phyloP scores from a whole-genome alignment of 108 stramenopile genomes.

The Conticribra guillardii region DNA sequence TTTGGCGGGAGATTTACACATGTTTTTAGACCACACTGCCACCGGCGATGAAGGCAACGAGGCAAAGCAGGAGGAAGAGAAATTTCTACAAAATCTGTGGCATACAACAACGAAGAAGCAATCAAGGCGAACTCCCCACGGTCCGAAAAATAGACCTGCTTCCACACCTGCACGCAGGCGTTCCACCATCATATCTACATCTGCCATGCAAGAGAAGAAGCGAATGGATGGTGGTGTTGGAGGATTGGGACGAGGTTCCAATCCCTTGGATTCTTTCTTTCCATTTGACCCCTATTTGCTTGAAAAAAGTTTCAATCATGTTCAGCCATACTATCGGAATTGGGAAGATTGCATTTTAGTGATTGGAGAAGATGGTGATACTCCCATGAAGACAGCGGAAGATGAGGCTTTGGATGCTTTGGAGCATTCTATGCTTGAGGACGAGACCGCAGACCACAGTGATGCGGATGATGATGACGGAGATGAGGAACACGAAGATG shows the following conservation, averaged over 20 bases:
- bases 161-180: constrained; percentile 40
- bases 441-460: constrained; percentile 31
- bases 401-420: constrained; percentile 19
- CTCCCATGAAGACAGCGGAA: not conserved
- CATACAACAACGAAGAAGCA: constrained; percentile 21
- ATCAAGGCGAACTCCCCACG: constrained; percentile 14
- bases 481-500: constrained; percentile 27
- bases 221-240: constrained; percentile 85
- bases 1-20: constrained; percentile 64
- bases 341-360: constrained; percentile 77
- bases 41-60: constrained; percentile 5
- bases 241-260: constrained; percentile 86
- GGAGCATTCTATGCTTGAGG: constrained; percentile 7
- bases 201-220: constrained; percentile 69
- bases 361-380: constrained; percentile 15
- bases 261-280: constrained; percentile 96
- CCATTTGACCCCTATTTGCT: constrained; percentile 97
- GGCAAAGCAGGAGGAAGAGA: constrained; percentile 17
- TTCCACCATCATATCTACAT: constrained; percentile 64
- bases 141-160: constrained; percentile 17
- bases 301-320: constrained; percentile 70
- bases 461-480: constrained; percentile 22
- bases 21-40: constrained; percentile 36
- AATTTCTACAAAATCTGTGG: constrained; percentile 39
- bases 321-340: constrained; percentile 85